Evolutionary conservation across 2,329 filamentous ascomycete species (phyloP).

Genomic region (Colletotrichum musicola): DNA sequence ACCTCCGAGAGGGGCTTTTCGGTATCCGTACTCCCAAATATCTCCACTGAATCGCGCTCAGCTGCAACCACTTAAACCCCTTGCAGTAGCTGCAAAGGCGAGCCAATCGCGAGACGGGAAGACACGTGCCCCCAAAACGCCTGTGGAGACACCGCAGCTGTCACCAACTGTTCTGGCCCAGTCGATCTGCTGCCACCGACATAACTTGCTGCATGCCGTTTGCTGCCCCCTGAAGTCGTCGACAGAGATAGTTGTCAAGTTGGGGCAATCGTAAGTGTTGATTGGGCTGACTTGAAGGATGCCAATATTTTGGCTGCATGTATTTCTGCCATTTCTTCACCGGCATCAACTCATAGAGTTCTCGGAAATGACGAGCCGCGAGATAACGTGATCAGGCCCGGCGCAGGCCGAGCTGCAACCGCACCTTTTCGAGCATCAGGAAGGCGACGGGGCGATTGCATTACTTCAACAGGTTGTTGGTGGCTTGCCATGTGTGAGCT

Average conservation of each 20-base stretch:
- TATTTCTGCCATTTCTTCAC: no score
- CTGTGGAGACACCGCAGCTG: constrained; percentile 4
- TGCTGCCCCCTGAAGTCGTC: background rate
- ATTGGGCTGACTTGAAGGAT: no score
- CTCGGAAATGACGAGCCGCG: no score
- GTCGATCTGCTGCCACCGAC: constrained; percentile 5
- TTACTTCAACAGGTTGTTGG: no score
- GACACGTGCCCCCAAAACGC: constrained; percentile 10
- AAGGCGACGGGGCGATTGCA: background rate
- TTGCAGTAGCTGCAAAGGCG: constrained; percentile 17
- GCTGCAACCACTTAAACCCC: constrained; percentile 40
- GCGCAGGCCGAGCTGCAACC: no score
- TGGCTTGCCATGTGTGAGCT: no score
- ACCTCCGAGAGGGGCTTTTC: background rate
- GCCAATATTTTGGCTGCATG: no score
- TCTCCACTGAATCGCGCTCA: background rate
- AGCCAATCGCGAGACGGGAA: constrained; percentile 8
- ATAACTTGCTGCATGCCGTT: background rate
- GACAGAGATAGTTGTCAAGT: background rate
- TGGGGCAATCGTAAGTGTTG: no score
- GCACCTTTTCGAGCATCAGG: no score
- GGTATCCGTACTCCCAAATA: background rate
- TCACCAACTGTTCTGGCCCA: constrained; percentile 5
- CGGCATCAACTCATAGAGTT: no score
- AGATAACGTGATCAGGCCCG: no score